These are phyloP conservation scores for Daldinia sp. DNA, from an alignment of 2,329 filamentous ascomycete species.

Conservation along the genomic window DNA sequence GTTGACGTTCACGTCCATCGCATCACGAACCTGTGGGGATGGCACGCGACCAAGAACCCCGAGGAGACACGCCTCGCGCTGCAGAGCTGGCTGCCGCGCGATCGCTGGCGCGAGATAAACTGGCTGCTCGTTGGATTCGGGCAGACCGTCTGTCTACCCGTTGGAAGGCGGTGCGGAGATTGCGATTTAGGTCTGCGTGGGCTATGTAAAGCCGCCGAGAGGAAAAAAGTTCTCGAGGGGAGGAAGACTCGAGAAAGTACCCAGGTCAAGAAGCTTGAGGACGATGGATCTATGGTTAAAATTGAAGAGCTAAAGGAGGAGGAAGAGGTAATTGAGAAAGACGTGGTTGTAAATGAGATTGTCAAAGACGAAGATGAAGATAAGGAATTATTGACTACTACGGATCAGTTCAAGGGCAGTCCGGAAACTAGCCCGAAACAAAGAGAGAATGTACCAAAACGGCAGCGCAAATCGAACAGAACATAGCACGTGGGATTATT, in stretches of 20 bases:
- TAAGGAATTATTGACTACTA: conserved; percentile 9
- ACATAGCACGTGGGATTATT: conserved; percentile 9
- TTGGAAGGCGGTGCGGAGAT: conserved; percentile 84
- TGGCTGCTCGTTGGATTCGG: conserved; percentile 88
- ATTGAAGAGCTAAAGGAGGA: conserved; percentile 46
- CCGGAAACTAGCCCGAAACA: conserved; percentile 13
- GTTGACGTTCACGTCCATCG: conserved; percentile 96
- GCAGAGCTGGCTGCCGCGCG: conserved; percentile 84
- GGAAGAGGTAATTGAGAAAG: conserved; percentile 48
- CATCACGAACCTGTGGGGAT: conserved; percentile 94
- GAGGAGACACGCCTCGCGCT: conserved; percentile 83
- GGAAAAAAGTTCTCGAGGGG: conserved; percentile 70
- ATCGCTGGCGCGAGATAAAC: conserved; percentile 94
- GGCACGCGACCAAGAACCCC: conserved; percentile 83
- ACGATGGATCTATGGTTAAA: conserved; percentile 45
- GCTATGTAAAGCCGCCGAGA: conserved; percentile 79
- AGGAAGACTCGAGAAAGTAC: conserved; percentile 62
- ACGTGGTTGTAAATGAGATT: conserved; percentile 36
- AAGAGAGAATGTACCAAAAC: conserved; percentile 13
- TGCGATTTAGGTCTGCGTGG: conserved; percentile 83
- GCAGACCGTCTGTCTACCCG: conserved; percentile 85
- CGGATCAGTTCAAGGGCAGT: conserved; percentile 4
- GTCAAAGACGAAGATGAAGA: conserved; percentile 9
- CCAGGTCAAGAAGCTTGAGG: conserved; percentile 43
- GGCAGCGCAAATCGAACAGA: conserved; percentile 20